Conservation (phyloP, 1,139 yeast species). For the Pichia sp. region DNA sequence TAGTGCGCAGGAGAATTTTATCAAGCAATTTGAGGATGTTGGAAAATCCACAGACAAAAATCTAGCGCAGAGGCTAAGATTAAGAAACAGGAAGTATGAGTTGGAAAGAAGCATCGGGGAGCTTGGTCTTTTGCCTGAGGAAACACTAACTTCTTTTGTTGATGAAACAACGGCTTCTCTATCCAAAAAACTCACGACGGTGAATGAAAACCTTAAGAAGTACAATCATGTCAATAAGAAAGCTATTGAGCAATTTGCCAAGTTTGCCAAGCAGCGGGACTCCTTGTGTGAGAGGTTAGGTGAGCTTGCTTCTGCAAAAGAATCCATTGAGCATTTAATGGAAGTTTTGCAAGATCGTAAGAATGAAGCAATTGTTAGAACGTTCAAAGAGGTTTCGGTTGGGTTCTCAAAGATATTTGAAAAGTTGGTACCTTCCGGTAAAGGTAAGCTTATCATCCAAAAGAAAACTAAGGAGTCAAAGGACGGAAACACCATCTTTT, state of each 20-base stretch:
- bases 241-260: constrained; percentile 78
- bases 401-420: constrained; percentile 73
- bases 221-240: constrained; percentile 81
- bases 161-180: constrained; percentile 42
- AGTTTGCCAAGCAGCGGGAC: constrained; percentile 67
- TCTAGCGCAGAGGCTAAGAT: constrained; percentile 56
- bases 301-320: constrained; percentile 66
- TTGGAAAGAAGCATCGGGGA: constrained; percentile 70
- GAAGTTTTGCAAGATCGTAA: constrained; percentile 69
- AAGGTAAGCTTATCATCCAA: constrained; percentile 67
- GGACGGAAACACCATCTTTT: constrained; percentile 9
- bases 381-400: constrained; percentile 69
- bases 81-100: constrained; percentile 61
- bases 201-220: constrained; percentile 52
- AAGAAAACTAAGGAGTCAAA: constrained; percentile 28
- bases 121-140: constrained; percentile 83
- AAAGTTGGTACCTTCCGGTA: constrained; percentile 76
- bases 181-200: constrained; percentile 46
- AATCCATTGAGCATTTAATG: constrained; percentile 68
- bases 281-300: constrained; percentile 56
- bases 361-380: constrained; percentile 71
- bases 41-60: constrained; percentile 62
- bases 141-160: constrained; percentile 53
- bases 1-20: constrained; percentile 46
- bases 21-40: constrained; percentile 53